Conservation (phyloP, 768 basidiomycete species). For the Leccinellum luteum region DNA sequence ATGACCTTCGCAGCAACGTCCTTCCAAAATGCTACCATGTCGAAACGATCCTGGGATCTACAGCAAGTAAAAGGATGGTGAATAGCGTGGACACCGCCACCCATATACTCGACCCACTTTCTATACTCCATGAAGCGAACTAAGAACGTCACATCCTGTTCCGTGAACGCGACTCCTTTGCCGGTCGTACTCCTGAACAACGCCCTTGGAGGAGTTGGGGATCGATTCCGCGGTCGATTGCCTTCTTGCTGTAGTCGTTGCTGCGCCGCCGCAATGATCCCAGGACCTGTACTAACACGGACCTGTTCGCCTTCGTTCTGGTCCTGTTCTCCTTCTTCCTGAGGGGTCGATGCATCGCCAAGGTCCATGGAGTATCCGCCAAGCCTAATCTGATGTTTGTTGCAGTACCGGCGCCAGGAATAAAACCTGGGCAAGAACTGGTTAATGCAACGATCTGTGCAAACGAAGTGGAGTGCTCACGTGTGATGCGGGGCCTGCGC, state of each 20-base stretch:
- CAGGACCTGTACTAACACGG: conserved; percentile 37
- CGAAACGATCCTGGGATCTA: conserved; percentile 57
- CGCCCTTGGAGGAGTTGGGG: conserved; percentile 78
- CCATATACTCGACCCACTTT: conserved; percentile 45
- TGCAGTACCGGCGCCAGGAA: conserved; percentile 90
- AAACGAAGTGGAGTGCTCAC: conserved; percentile 37
- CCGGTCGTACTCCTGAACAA: conserved; percentile 84
- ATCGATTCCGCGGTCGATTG: conserved; percentile 51
- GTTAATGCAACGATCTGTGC: neutral
- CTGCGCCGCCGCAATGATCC: conserved; percentile 44
- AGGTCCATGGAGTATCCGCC: conserved; percentile 80
- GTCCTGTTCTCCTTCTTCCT: conserved; percentile 42
- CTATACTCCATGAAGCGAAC: conserved; percentile 76
- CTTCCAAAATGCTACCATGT: conserved; percentile 81
- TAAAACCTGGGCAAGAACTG: conserved; percentile 58
- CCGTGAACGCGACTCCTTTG: conserved; percentile 87
- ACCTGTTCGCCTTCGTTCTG: conserved; percentile 41
- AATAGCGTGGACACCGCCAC: neutral
- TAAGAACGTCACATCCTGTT: conserved; percentile 76
- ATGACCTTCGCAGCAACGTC: conserved; percentile 66
- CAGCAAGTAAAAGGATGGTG: conserved; percentile 2
- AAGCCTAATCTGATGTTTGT: conserved; percentile 88
- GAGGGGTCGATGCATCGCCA: conserved; percentile 47
- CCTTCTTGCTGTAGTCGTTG: conserved; percentile 39
- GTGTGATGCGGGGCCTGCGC: conserved; percentile 83